Base-by-base conservation (phyloP, 2,329 filamentous ascomycete species). In the Lecanicillium sp. region DNA sequence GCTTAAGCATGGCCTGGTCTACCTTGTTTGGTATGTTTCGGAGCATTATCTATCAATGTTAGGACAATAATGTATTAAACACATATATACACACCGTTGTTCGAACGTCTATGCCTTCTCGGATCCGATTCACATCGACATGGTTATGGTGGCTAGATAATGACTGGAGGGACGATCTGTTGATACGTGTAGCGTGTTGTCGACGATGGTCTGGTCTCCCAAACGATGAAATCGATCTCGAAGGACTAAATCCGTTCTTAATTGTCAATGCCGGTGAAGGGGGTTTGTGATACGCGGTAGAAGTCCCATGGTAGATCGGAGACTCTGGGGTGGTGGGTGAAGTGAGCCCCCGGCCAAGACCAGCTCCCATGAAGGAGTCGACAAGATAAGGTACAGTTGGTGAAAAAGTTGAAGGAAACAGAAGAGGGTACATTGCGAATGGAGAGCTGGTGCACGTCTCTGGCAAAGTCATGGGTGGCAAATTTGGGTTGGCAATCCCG, bases 1-100 rank as follows among this genome's bases (percentile, higher is more conserved):
- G 62, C 66, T 94, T 94, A 13, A 96, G 65, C 66, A 84, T 81
- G 0, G 72, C 66, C 59, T 87, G 79, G 51, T 87, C 78, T 40
- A 95, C 81, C 51, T 89, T 87, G 64, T 95, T 95, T 2, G 90
- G 90, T 33, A 96, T 90, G 57, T 97, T 96, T 29, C 90, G 81
- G 22, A 96, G 63, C 90, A 97, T 96, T 47, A 97, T 86, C 82
- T 87, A 42, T 17, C 10, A 5, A 13, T 5, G 40, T 55, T 37
- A 51, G 43, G 37, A 15, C 8, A 4, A 17, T 28, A n/a, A n/a
- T n/a, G n/a, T n/a, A n/a, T n/a, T n/a, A n/a, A n/a, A n/a, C n/a
- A n/a, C n/a, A n/a, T n/a, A n/a, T 2, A 14, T 18, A 62, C 74
- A 60, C 65, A 85, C 83, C 1, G 83, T 88, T 8, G 84, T 87